These are phyloP conservation scores for Daldinia childiae DNA, from an alignment of 495 filamentous ascomycete species.

Conservation along the genomic window DNA sequence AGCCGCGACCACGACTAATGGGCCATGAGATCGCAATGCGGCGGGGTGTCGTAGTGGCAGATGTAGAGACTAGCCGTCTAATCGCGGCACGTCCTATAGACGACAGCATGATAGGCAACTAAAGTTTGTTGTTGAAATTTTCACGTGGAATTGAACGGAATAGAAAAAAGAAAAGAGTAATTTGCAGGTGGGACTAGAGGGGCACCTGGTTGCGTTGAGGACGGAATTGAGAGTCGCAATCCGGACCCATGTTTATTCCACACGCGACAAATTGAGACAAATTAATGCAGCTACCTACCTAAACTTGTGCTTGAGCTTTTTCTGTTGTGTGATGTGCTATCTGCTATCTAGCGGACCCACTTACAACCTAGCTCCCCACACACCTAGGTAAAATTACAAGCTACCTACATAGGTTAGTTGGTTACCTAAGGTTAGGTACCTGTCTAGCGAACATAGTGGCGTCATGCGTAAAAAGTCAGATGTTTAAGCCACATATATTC, in stretches of 20 bases:
- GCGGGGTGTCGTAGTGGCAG: constrained; percentile 26
- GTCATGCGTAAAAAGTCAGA: not conserved
- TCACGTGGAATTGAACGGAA: not conserved
- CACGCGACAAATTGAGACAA: constrained; percentile 24
- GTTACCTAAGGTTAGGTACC: not conserved
- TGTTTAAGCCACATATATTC: not conserved
- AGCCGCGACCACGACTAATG: constrained; percentile 10
- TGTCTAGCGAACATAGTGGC: not conserved
- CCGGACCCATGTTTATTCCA: constrained; percentile 28
- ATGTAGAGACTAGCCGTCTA: constrained; percentile 39
- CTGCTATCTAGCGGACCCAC: constrained; percentile 10
- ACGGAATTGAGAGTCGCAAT: constrained; percentile 10
- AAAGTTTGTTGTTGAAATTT: constrained; percentile 4
- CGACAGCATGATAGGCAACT: constrained; percentile 49
- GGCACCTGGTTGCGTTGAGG: constrained; percentile 2
- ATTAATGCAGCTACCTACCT: constrained; percentile 6
- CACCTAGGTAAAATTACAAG: constrained; percentile 10
- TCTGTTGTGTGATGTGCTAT: constrained; percentile 4
- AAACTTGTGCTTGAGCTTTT: constrained; percentile 14
- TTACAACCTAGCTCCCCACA: not conserved
- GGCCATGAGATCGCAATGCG: constrained; percentile 31
- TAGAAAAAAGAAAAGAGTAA: not conserved
- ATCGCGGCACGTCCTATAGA: constrained; percentile 49
- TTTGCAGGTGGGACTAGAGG: constrained; percentile 3
- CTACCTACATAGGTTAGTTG: too few relatives aligned